Evolutionary conservation across 345 rosid species (phyloP).

Genomic region (Sisymbrium irio): DNA sequence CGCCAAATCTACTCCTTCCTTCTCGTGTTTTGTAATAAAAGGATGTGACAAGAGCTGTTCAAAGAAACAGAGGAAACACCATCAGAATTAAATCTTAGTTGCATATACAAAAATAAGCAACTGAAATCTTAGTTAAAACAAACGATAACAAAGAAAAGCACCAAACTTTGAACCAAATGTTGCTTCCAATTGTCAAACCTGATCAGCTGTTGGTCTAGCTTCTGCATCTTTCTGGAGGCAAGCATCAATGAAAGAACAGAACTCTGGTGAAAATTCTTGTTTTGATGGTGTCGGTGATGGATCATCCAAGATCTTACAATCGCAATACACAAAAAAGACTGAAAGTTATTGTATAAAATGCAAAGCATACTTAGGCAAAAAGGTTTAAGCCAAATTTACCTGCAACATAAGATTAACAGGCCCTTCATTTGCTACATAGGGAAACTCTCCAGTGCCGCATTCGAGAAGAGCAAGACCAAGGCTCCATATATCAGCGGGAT

Average conservation of each 20-base stretch:
- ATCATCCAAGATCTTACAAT: conserved; percentile 80
- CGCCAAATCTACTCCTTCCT: conserved; percentile 61
- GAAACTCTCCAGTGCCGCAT: conserved; percentile 96
- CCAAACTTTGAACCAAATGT: too few relatives aligned
- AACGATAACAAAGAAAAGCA: not conserved
- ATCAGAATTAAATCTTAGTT: conserved; percentile 3
- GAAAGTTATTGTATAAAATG: not conserved
- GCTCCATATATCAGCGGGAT: conserved; percentile 98
- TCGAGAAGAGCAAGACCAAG: conserved; percentile 93
- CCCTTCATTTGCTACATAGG: conserved; percentile 81
- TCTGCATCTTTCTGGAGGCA: conserved; percentile 86
- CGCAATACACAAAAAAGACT: not conserved
- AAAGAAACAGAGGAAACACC: conserved; percentile 27
- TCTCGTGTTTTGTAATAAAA: conserved; percentile 67
- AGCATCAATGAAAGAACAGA: conserved; percentile 85
- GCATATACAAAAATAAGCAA: not conserved
- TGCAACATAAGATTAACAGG: conserved; percentile 95
- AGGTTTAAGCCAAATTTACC: conserved; percentile 42
- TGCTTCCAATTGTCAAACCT: conserved; percentile 50
- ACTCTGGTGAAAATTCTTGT: conserved; percentile 67
- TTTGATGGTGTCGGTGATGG: conserved; percentile 85
- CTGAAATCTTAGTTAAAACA: not conserved
- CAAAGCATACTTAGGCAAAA: not conserved
- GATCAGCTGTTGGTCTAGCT: conserved; percentile 86
- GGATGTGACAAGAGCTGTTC: conserved; percentile 88